Percentiles rank a stretch among this genome's conserved stretches.
Evolutionary conservation across 2,329 filamentous ascomycete genomes (phyloP).

Genomic region (Epichloe brachyelytri): DNA sequence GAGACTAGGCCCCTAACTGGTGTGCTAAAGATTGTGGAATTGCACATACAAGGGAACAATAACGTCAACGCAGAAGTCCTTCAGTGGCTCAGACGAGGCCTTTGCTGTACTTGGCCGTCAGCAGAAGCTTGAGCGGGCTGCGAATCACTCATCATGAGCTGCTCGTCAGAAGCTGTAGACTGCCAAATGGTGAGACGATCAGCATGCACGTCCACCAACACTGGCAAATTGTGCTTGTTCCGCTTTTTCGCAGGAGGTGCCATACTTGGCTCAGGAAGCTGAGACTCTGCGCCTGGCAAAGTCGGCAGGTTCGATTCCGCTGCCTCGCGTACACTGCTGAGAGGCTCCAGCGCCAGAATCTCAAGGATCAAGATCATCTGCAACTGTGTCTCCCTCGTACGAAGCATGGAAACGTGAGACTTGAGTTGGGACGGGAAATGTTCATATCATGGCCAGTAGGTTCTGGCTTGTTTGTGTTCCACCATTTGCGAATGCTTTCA

Average conservation of each 20-base stretch:
- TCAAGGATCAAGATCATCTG: conserved; percentile 73
- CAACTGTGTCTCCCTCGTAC: conserved; percentile 64
- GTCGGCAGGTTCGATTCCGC: conserved; percentile 35
- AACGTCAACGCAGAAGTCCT: conserved; percentile 69
- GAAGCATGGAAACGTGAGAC: conserved; percentile 50
- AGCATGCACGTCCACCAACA: conserved; percentile 58
- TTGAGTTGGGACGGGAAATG: conserved; percentile 41
- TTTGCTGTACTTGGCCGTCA: conserved; percentile 25
- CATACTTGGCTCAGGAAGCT: conserved; percentile 14
- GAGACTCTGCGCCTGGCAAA: conserved; percentile 23
- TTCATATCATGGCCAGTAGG: conserved; percentile 34
- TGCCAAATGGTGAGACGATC: conserved; percentile 79
- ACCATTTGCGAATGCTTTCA: conserved; percentile 55
- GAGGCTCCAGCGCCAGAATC: conserved; percentile 54
- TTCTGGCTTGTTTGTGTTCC: conserved; percentile 44
- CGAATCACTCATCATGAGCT: conserved; percentile 35
- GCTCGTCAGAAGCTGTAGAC: conserved; percentile 52
- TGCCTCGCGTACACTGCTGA: conserved; percentile 27
- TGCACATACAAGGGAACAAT: conserved; percentile 60
- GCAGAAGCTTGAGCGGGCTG: conserved; percentile 22
- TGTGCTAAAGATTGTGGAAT: background rate
- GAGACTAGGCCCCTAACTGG: background rate
- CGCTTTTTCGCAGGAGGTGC: conserved; percentile 36
- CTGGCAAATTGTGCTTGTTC: conserved; percentile 48
- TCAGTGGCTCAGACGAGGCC: conserved; percentile 47